phyloP scores from a whole-genome alignment of 805 yeast species.

The Metschnikowia cerradonensis region DNA sequence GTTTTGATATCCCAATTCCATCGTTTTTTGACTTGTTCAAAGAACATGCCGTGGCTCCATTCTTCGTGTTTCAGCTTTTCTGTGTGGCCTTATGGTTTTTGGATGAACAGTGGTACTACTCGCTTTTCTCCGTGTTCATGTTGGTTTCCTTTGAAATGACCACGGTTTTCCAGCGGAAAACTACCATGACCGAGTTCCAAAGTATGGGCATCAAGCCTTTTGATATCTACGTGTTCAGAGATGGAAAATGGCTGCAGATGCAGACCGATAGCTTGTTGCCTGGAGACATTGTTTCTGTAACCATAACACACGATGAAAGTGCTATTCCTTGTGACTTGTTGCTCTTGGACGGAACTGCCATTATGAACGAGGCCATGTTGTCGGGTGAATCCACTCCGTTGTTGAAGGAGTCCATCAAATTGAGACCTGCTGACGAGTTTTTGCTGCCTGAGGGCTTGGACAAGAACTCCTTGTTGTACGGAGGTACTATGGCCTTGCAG shows the following conservation, averaged over 20 bases:
- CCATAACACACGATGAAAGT: conserved; percentile 84
- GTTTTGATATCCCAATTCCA: conserved; percentile 93
- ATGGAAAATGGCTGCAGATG: conserved; percentile 61
- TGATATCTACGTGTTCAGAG: conserved; percentile 67
- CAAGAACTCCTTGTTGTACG: conserved; percentile 82
- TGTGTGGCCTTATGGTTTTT: conserved; percentile 94
- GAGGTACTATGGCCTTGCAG: conserved; percentile 95
- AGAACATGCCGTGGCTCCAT: conserved; percentile 98
- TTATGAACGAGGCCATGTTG: conserved; percentile 97
- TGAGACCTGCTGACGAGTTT: conserved; percentile 68
- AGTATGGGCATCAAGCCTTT: conserved; percentile 97
- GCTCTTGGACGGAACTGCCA: conserved; percentile 83
- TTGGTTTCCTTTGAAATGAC: conserved; percentile 89
- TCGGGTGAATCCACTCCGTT: conserved; percentile 98
- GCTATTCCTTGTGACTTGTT: conserved; percentile 94
- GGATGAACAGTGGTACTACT: conserved; percentile 96
- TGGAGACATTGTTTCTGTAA: conserved; percentile 83
- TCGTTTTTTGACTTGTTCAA: conserved; percentile 85
- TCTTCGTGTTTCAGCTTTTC: conserved; percentile 93
- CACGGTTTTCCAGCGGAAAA: conserved; percentile 91
- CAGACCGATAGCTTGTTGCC: conserved; percentile 79
- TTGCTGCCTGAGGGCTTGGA: conserved; percentile 80
- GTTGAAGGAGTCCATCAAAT: conserved; percentile 82
- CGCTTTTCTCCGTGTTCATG: conserved; percentile 88
- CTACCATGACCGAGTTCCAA: conserved; percentile 92